These are phyloP conservation scores for Pontederia paniculata DNA, from an alignment of 176 grass and related monocot genomes.

Conservation along the genomic window DNA sequence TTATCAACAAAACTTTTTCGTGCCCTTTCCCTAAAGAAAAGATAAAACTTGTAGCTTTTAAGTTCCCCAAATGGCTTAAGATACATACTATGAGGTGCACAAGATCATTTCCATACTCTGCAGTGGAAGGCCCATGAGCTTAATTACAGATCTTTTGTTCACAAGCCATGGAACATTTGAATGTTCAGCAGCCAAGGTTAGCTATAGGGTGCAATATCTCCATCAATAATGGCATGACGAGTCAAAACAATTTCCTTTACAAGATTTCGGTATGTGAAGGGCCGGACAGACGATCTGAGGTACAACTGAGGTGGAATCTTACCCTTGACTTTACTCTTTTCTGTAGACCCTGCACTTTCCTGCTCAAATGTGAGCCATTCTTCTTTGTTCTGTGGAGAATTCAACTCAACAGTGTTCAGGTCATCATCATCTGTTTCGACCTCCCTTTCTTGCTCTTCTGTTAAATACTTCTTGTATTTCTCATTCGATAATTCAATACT, in stretches of 20 bases:
- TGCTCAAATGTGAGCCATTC: slow-evolving; percentile 7
- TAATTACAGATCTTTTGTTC: too few species aligned
- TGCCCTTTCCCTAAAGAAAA: too few species aligned
- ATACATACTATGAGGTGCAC: too few species aligned
- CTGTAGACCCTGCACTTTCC: slow-evolving; percentile 13
- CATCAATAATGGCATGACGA: slow-evolving; percentile 74
- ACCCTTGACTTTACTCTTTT: slow-evolving; percentile 15
- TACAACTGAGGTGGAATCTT: slow-evolving; percentile 33
- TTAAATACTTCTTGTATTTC: slow-evolving; percentile 29
- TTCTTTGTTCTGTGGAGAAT: slow-evolving; percentile 35
- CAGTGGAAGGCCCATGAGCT: too few species aligned
- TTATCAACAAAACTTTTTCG: too few species aligned
- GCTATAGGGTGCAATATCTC: slow-evolving; percentile 30
- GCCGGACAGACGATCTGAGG: slow-evolving; percentile 58
- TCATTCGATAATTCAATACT: slow-evolving; percentile 36
- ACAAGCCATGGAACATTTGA: too few species aligned
- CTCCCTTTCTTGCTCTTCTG: slow-evolving; percentile 26
- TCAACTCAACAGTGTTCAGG: slow-evolving; percentile 8
- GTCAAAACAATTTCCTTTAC: slow-evolving; percentile 88
- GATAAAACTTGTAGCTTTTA: too few species aligned
- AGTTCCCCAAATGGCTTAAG: too few species aligned
- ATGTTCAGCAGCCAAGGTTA: too few species aligned
- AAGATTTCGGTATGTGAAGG: slow-evolving; percentile 85
- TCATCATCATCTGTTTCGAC: slow-evolving; percentile 12
- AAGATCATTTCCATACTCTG: too few species aligned